A percentile compares a stretch with the other conserved stretches of the same genome.
These are phyloP conservation scores for Balamuthia mandrillaris DNA, from an alignment of 208 protist species.

Conservation along the genomic window DNA sequence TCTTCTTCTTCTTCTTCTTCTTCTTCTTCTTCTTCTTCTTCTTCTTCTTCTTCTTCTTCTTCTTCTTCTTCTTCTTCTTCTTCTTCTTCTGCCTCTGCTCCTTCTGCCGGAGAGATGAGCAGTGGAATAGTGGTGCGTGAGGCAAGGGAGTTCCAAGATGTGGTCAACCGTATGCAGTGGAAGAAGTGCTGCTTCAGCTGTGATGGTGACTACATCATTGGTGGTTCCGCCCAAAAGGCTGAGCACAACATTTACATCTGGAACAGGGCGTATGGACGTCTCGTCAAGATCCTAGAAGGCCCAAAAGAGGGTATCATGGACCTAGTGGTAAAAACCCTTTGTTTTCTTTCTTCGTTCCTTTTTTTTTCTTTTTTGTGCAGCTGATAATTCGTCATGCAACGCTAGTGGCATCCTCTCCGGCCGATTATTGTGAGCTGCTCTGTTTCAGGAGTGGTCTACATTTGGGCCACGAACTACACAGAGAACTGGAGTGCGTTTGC, in stretches of 20 bases:
- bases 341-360: neutral
- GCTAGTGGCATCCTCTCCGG: constrained; percentile 18
- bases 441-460: neutral
- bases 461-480: constrained; percentile 38
- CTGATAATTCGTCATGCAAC: neutral
- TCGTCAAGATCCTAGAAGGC: constrained; percentile 63
- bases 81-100: too few species aligned
- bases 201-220: constrained; percentile 56
- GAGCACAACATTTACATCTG: constrained; percentile 61
- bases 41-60: too few species aligned
- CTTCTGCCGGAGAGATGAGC: too few species aligned
- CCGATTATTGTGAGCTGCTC: neutral
- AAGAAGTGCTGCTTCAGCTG: constrained; percentile 46
- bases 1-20: too few species aligned
- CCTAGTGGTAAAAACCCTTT: neutral
- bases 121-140: too few species aligned
- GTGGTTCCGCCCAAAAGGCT: constrained; percentile 33
- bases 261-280: constrained; percentile 33
- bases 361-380: neutral
- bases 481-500: constrained; percentile 75
- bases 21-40: too few species aligned
- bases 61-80: too few species aligned
- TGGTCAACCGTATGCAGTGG: constrained; percentile 61
- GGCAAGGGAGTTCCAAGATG: constrained; percentile 49
- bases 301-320: constrained; percentile 61